A percentile compares a stretch with the other conserved stretches of the same genome.
These are phyloP conservation scores for Dichotomopilus funicola DNA, from an alignment of 2,329 filamentous ascomycete species.

Conservation along the genomic window DNA sequence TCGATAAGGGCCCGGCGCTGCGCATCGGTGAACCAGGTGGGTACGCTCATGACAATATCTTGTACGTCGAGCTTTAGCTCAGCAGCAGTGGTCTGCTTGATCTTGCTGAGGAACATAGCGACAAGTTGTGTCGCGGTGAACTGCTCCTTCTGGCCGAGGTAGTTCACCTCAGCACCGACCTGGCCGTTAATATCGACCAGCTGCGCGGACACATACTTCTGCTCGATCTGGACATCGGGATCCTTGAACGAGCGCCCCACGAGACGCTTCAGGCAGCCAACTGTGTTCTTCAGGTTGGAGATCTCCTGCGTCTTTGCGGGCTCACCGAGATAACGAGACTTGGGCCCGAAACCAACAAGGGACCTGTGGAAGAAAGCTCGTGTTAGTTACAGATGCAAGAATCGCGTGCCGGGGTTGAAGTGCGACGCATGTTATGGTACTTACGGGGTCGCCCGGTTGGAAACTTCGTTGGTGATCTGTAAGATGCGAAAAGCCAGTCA, in stretches of 20 bases:
- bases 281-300: conserved; percentile 98
- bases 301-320: conserved; percentile 97
- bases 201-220: conserved; percentile 78
- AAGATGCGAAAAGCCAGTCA: conserved; percentile 9
- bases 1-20: conserved; percentile 88
- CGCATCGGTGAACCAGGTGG: conserved; percentile 92
- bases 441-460: conserved; percentile 96
- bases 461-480: conserved; percentile 97
- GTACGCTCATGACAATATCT: conserved; percentile 89
- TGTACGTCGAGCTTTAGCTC: conserved; percentile 89
- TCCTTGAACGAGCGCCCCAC: conserved; percentile 81
- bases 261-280: conserved; percentile 86
- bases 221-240: conserved; percentile 88
- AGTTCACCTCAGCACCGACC: conserved; percentile 88
- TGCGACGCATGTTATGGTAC: conserved; percentile 33
- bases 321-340: conserved; percentile 90
- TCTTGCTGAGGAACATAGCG: conserved; percentile 93
- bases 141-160: conserved; percentile 88
- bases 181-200: conserved; percentile 89
- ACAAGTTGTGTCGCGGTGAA: conserved; percentile 92
- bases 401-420: neutral
- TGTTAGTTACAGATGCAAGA: conserved; percentile 15
- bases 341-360: conserved; percentile 90
- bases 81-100: conserved; percentile 77
- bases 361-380: conserved; percentile 48